Base-by-base conservation (phyloP, 2,329 filamentous ascomycete species). In the Aspergillus fumigatiaffinis region DNA sequence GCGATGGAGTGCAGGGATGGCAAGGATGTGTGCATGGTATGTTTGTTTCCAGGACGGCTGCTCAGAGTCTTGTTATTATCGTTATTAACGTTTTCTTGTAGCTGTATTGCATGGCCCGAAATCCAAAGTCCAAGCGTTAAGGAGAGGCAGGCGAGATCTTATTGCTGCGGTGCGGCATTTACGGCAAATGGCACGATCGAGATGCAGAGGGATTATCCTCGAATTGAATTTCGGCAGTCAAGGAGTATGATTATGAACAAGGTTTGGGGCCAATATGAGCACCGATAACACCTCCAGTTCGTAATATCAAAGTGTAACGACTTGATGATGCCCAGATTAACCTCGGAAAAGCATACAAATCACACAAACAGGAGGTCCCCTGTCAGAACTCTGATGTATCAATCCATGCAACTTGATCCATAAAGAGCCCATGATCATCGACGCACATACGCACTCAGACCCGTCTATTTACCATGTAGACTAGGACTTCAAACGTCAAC, bases 1-100 rank as follows among this genome's bases (percentile, higher is more conserved):
- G 82, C 87, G 66, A 87, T 91, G 81, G 78, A 84, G 58, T 90
- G 87, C 71, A 80, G 85, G 60, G 87, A 89, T 68, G 79, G 81
- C 3, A 84, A 82, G 2, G 82, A 82, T 50, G 73, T 74, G 12
- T 84, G 83, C 56, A 81, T 79, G 69, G 70, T 86, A 52, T 47
- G 70, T 70, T 32, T 29, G 32, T 10, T 58, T 41, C 52, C 1
- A 47, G 6, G 21, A 48, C 29, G 29, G 41, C 10, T 54, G 23
- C 3, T 50, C 42, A 28, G 52, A 50, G 25, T 56, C 10, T 20
- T 55, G 47, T 25, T 41, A 46, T n/a, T 26, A 10, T 17, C 51
- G 32, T 25, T 41, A 50, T n/a, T 32, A 14, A 51, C 41, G 29
- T 21, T 12, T n/a, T 9, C 14, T 23, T 28, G 28, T 52, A 69